These are phyloP conservation scores for Colletotrichum sp. DNA, from an alignment of 2,329 filamentous ascomycete genomes.

Conservation along the genomic window DNA sequence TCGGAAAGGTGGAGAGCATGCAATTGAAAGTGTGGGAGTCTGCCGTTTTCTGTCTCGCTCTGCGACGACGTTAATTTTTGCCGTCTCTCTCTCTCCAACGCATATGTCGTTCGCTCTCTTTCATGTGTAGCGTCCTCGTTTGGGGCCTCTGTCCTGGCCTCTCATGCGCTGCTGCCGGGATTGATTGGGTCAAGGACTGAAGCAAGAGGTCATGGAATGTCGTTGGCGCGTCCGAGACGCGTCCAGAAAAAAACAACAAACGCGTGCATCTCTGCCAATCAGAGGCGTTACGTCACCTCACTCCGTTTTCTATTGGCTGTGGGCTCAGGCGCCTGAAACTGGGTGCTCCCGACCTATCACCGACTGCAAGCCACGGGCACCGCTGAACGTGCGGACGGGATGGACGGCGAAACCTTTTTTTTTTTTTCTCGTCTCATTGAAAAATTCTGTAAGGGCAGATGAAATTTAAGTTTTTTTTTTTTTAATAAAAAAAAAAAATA, in stretches of 20 bases:
- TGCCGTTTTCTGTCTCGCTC: background rate
- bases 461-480: background rate
- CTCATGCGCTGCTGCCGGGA: background rate
- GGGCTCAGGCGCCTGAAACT: background rate
- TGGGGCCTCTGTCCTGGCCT: conserved; percentile 4
- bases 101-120: background rate
- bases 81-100: background rate
- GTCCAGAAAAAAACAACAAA: conserved; percentile 20
- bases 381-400: conserved; percentile 1
- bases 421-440: background rate
- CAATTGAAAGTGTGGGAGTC: background rate
- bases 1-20: background rate
- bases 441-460: background rate
- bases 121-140: background rate
- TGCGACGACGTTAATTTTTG: background rate
- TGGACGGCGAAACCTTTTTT: background rate
- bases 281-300: background rate
- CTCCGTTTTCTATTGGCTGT: background rate
- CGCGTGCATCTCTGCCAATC: conserved; percentile 10
- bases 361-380: conserved; percentile 3
- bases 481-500: background rate
- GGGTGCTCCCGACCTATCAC: conserved; percentile 4
- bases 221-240: conserved; percentile 14
- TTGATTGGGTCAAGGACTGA: background rate
- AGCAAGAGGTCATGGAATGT: conserved; percentile 7